These are phyloP conservation scores for Lepidopterella palustris DNA, from an alignment of 495 filamentous ascomycete genomes.

Conservation along the genomic window DNA sequence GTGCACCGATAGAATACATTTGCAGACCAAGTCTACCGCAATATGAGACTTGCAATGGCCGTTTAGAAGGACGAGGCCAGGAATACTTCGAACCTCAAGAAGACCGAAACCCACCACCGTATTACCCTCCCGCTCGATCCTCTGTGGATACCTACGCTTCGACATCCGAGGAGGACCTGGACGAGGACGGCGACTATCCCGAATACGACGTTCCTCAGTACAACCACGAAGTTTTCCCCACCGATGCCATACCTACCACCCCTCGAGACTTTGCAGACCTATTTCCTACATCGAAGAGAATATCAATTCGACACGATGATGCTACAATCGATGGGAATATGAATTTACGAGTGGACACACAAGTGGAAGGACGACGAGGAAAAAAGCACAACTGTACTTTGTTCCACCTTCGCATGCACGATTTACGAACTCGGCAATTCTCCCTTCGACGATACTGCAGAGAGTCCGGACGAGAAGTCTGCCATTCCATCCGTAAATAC, in stretches of 20 bases:
- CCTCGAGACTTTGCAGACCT: constrained; percentile 77
- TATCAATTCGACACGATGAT: constrained; percentile 87
- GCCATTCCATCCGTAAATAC: constrained; percentile 73
- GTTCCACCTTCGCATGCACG: constrained; percentile 94
- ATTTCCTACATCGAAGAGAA: constrained; percentile 75
- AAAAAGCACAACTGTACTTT: constrained; percentile 65
- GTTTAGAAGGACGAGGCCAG: constrained; percentile 31
- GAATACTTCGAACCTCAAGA: constrained; percentile 32
- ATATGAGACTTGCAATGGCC: constrained; percentile 34
- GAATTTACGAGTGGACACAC: constrained; percentile 87
- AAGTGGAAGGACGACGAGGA: constrained; percentile 52
- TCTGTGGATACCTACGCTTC: constrained; percentile 80
- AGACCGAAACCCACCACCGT: constrained; percentile 32
- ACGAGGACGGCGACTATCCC: constrained; percentile 44
- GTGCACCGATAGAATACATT: constrained; percentile 61
- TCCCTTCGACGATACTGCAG: constrained; percentile 88
- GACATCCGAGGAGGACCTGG: constrained; percentile 58
- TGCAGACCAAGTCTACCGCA: constrained; percentile 41
- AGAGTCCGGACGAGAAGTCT: constrained; percentile 88
- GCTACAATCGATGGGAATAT: constrained; percentile 91
- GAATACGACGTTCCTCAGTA: constrained; percentile 44
- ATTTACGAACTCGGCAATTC: constrained; percentile 78
- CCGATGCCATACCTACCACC: constrained; percentile 64
- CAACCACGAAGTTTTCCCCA: constrained; percentile 50
- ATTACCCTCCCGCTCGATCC: constrained; percentile 49